Evolutionary conservation across 169 alveolate species (phyloP), one percentile per base, ranked within the genome.

Genomic region (Plasmodium yoelii): DNA sequence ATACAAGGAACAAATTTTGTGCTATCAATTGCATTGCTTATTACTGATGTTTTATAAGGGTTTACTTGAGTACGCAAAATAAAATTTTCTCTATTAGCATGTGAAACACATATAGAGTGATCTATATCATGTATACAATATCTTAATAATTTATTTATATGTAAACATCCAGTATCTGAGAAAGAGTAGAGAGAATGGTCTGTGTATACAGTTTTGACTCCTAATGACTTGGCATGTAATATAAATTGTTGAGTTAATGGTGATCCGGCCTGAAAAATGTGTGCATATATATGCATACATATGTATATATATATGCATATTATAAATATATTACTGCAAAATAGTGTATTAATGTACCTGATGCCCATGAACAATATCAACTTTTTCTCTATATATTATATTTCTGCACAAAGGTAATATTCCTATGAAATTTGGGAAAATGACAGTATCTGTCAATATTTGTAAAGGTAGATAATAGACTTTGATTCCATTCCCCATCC

Each of bases 181-280:
- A 98, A 98, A 51, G 99, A 99, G 93, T 97, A 99, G 71, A 98
- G 95, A n/a, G 99, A 98, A 94, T 99, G 99, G 90, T 99, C 99
- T 9, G 99, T 98, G 93, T 96, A 99, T 19, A 98, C 99, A 1
- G 96, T 93, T 75, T 97, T 95, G 82, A 82, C 77, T 8, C 95
- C 95, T 71, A 94, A 44, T 13, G 93, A 19, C 60, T 65, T 88
- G 6, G 93, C 94, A 22, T 55, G 87, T 42, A 60, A 26, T 34
- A 70, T 87, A 44, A 94, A 84, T 53, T 92, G 92, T 22, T 72
- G 91, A 39, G 91, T 86, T 39, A 84, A 42, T 15, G 87, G 18
- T 6, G 91, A 84, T 3, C 87, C 70, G 12, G 91, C 91, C 91
- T 84, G 70, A 28, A 22, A 22, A 56, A 13, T 12, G 19, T 19